A percentile compares a stretch with the other conserved stretches of the same genome.
Conservation (phyloP, 257 asterid species). For the Nicotiana noctiflora region DNA sequence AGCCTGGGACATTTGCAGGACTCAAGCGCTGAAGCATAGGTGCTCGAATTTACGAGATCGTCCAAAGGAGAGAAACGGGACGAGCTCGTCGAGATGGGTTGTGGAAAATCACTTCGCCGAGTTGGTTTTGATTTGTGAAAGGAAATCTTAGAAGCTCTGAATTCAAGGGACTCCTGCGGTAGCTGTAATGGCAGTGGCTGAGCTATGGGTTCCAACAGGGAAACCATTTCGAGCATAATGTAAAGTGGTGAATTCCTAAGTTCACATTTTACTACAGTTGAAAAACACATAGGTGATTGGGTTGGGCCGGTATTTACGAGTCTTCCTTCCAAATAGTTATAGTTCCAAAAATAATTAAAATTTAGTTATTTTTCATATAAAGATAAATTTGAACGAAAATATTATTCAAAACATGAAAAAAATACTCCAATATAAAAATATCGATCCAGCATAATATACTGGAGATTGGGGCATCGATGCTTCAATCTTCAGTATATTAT, state of each 20-base stretch:
- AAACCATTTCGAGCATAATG: background rate
- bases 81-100: background rate
- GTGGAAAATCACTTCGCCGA: background rate
- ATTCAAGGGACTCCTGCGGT: background rate
- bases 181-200: slow-evolving; percentile 1
- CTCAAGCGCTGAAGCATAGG: slow-evolving; percentile 50
- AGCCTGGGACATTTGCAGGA: slow-evolving; percentile 33
- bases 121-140: background rate
- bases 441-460: too few relatives aligned
- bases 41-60: slow-evolving; percentile 31
- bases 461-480: too few relatives aligned
- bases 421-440: too few relatives aligned
- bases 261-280: background rate
- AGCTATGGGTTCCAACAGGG: slow-evolving; percentile 3
- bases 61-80: background rate
- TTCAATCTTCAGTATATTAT: too few relatives aligned
- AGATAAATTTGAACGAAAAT: too few relatives aligned
- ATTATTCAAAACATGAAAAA: too few relatives aligned
- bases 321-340: too few relatives aligned
- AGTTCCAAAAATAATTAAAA: too few relatives aligned
- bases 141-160: background rate
- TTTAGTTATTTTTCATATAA: too few relatives aligned
- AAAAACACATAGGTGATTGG: background rate
- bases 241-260: too few relatives aligned
- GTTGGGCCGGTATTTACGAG: background rate